A percentile compares a stretch with the other conserved stretches of the same genome.
Evolutionary conservation across 257 asterid genomes (phyloP).

Genomic region (Solanum lignicaule): DNA sequence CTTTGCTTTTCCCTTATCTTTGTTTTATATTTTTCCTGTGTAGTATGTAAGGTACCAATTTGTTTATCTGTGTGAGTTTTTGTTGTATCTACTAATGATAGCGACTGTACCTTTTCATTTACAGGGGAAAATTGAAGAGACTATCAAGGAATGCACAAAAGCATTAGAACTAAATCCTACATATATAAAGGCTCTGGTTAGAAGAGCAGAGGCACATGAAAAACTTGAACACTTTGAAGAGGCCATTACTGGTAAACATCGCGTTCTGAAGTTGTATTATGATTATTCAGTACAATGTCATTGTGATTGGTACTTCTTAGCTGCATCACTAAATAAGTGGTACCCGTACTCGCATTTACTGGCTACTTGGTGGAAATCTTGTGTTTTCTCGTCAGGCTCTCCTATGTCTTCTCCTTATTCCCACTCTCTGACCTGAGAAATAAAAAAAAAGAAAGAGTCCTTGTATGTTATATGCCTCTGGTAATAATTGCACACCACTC

Average conservation of each 20-base stretch:
- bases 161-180: slow-evolving; percentile 78
- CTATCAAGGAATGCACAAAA: slow-evolving; percentile 78
- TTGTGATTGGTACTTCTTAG: background rate
- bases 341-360: background rate
- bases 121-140: slow-evolving; percentile 70
- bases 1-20: background rate
- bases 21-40: background rate
- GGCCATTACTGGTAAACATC: slow-evolving; percentile 61
- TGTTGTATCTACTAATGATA: background rate
- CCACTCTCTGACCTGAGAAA: background rate
- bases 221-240: slow-evolving; percentile 84
- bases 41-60: background rate
- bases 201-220: slow-evolving; percentile 93
- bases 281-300: background rate
- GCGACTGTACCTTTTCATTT: background rate
- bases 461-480: background rate
- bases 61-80: background rate
- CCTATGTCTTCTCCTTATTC: background rate
- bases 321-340: background rate
- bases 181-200: slow-evolving; percentile 60
- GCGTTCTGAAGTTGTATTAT: background rate
- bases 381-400: background rate
- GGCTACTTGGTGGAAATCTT: background rate
- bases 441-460: background rate
- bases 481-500: background rate